Evolutionary conservation across 768 basidiomycete species (phyloP).

Genomic region (Pluteus cervinus): DNA sequence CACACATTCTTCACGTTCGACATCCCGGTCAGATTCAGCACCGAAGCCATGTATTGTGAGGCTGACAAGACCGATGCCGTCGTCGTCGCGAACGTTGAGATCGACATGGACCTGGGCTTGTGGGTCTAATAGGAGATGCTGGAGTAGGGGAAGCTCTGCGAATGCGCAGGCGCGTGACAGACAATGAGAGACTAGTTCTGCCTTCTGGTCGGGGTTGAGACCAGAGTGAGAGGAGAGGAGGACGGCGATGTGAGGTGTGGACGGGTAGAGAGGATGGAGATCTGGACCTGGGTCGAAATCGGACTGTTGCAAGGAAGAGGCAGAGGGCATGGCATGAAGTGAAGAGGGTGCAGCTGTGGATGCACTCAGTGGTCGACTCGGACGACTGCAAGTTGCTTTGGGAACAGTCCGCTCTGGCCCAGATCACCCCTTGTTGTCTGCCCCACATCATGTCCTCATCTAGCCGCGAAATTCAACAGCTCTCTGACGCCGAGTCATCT

Average conservation of each 20-base stretch:
- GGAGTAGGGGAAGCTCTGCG: conserved; percentile 66
- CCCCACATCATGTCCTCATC: too few species aligned
- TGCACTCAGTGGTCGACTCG: too few species aligned
- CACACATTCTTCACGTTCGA: conserved; percentile 89
- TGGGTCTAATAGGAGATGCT: conserved; percentile 64
- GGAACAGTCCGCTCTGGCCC: too few species aligned
- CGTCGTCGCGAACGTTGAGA: conserved; percentile 71
- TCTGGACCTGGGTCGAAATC: conserved; percentile 75
- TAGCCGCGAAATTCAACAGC: too few species aligned
- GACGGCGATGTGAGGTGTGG: conserved; percentile 50
- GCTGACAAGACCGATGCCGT: conserved; percentile 78
- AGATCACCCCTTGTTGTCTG: too few species aligned
- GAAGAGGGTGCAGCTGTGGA: conserved; percentile 8
- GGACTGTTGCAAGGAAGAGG: conserved; percentile 15
- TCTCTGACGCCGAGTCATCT: too few species aligned
- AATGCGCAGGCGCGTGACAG: conserved; percentile 73
- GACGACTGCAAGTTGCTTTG: too few species aligned
- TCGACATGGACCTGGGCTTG: conserved; percentile 65
- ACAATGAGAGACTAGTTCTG: conserved; percentile 67
- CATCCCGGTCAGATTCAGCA: conserved; percentile 72
- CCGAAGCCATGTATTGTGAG: conserved; percentile 78
- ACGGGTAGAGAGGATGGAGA: conserved; percentile 74
- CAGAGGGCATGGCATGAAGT: too few species aligned
- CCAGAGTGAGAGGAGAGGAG: conserved; percentile 65
- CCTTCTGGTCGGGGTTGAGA: conserved; percentile 61